Base-by-base conservation (phyloP, 306 rosid genomes). In the Echinosophora koreensis region DNA sequence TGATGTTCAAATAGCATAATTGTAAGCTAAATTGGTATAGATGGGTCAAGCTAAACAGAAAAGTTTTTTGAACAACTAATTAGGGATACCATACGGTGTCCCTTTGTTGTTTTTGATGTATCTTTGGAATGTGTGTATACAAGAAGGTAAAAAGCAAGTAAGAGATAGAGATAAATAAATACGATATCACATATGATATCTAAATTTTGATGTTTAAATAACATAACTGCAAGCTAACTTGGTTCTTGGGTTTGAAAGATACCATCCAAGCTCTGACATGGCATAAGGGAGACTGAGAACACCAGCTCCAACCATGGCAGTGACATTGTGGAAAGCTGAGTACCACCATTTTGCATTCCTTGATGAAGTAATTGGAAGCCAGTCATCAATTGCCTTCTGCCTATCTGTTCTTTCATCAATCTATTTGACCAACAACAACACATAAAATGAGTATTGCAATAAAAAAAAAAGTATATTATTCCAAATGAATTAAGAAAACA, bases 261-360 rank as follows among this genome's bases (percentile, higher is more conserved):
- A 88, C 97, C 93, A 92, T 69, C 96, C 96, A 12, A 90, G 92
- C 12, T 85, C 74, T 0, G 96, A 65, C 91, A 92, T 84, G 77
- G 97, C 93, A 32, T 73, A 86, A 15, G 96, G 97, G 55, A 90
- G 97, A 81, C 96, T 80, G 6, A 90, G 86, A 28, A 92, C 93
- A 66, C 97, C 97, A 10, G 93, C 96, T 5, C 96, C 97, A 60
- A 92, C 93, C 97, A 90, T 92, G 50, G 97, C 91, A 52, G 95
- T 90, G 57, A 92, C 84, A 77, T 92, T 90, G 92, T 90, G 97
- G 80, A 92, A 90, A 35, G 97, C 92, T 0, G 97, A 74, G 84
- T 92, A 86, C 96, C 97, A 92, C 96, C 97, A 92, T 71, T 90
- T 92, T 84, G 90, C 97, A 73, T 88, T 88, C 56, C 96, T 87